phyloP scores from a whole-genome alignment of 768 basidiomycete species.

The Mycena epipterygia region DNA sequence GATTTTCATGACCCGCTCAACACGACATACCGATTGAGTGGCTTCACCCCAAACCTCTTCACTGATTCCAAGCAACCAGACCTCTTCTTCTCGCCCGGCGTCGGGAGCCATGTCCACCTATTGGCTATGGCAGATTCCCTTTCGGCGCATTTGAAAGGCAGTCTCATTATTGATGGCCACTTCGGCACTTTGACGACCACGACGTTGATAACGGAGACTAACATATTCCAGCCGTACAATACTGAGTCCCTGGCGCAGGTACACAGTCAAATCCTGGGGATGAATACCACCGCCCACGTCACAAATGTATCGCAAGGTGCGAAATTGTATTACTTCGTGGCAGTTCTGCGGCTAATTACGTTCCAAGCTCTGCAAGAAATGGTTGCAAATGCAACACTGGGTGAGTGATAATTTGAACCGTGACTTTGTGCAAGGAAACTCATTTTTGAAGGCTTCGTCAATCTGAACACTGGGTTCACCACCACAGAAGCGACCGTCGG shows the following conservation, averaged over 20 bases:
- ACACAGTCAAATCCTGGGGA: neutral
- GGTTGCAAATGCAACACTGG: constrained; percentile 21
- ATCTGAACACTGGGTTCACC: neutral
- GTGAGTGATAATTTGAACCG: constrained; percentile 1
- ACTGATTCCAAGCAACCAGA: neutral
- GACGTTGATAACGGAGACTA: constrained; percentile 22
- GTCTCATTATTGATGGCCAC: neutral
- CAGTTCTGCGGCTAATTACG: too few species aligned
- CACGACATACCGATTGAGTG: too few species aligned
- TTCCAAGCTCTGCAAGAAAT: neutral
- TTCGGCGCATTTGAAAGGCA: neutral
- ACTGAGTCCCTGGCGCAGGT: neutral
- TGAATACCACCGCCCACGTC: constrained; percentile 10
- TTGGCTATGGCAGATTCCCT: too few species aligned
- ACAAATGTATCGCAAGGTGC: constrained; percentile 17
- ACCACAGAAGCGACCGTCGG: neutral
- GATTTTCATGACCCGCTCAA: too few species aligned
- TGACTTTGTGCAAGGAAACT: neutral
- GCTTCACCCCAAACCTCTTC: too few species aligned
- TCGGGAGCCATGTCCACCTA: too few species aligned
- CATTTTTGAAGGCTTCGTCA: constrained; percentile 7
- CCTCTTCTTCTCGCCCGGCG: too few species aligned
- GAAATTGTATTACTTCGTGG: neutral
- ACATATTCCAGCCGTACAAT: constrained; percentile 14
- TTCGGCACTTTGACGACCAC: neutral